Conservation (phyloP, 129 eudicot genomes). For the Flaveria bidentis region DNA sequence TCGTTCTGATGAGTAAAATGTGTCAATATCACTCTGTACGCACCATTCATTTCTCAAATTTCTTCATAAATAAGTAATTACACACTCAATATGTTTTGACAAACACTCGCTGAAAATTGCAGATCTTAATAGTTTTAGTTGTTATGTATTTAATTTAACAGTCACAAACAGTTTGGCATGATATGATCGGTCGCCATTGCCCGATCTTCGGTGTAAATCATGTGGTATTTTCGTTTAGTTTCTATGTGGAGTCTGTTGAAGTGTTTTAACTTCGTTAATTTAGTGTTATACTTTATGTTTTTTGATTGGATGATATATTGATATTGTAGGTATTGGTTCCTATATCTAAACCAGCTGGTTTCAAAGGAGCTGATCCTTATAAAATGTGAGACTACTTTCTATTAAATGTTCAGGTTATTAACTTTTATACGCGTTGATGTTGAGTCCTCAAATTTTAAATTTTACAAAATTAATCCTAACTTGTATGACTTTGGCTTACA, state of each 20-base stretch:
- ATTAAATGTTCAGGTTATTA: neutral
- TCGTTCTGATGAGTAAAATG: conserved; percentile 89
- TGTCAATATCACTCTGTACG: conserved; percentile 41
- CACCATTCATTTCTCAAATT: neutral
- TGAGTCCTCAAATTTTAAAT: no score
- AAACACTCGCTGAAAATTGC: no score
- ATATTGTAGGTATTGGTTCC: conserved; percentile 73
- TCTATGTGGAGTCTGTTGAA: no score
- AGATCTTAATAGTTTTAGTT: neutral
- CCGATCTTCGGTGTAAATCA: conserved; percentile 91
- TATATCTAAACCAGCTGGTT: conserved; percentile 78
- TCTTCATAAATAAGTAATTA: no score
- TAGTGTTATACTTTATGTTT: neutral
- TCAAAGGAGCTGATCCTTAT: conserved; percentile 89
- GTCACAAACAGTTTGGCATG: conserved; percentile 92
- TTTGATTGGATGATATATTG: neutral
- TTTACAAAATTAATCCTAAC: no score
- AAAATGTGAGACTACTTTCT: conserved; percentile 60
- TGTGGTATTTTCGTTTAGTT: conserved; percentile 47
- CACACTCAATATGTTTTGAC: neutral
- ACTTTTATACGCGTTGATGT: no score
- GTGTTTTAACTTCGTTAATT: no score
- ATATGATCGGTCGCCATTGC: conserved; percentile 95
- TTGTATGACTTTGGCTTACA: no score
- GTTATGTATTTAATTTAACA: conserved; percentile 31